Percentiles rank a stretch among this genome's conserved stretches.
Conservation (phyloP, 495 filamentous ascomycete species). For the Aspergillus bertholletiae region DNA sequence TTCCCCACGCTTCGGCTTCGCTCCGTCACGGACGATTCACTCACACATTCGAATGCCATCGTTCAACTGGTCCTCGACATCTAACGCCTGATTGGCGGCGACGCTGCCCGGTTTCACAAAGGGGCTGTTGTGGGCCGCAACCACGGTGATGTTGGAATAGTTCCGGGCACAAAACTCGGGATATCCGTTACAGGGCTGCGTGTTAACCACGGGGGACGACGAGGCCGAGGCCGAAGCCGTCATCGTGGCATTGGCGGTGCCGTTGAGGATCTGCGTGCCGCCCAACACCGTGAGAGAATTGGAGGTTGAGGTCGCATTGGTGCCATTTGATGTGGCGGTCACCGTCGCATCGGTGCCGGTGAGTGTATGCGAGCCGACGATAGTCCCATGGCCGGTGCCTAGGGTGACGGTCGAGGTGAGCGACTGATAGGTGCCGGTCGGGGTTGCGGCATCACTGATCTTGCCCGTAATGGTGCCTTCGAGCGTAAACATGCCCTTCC, state of each 20-base stretch:
- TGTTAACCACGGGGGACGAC: constrained; percentile 58
- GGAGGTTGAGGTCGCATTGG: constrained; percentile 21
- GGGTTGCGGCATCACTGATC: constrained; percentile 19
- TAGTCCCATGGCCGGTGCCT: constrained; percentile 16
- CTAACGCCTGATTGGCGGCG: constrained; percentile 72
- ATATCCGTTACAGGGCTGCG: constrained; percentile 80
- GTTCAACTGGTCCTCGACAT: constrained; percentile 71
- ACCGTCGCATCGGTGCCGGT: constrained; percentile 18
- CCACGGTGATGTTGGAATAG: constrained; percentile 86
- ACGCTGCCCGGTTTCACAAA: constrained; percentile 67
- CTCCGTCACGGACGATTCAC: constrained; percentile 12
- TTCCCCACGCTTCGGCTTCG: background rate
- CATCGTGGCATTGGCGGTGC: constrained; percentile 38
- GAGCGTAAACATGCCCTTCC: constrained; percentile 18
- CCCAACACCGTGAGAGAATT: constrained; percentile 38
- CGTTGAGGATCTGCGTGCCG: constrained; percentile 39
- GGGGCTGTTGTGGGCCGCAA: constrained; percentile 85
- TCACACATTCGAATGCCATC: constrained; percentile 81
- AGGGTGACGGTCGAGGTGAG: constrained; percentile 39
- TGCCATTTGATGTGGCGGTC: constrained; percentile 24
- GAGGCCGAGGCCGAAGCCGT: constrained; percentile 34
- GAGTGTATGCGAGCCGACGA: constrained; percentile 16
- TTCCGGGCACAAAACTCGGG: constrained; percentile 76
- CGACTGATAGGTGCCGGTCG: constrained; percentile 35
- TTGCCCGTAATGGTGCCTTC: constrained; percentile 17